phyloP scores from a whole-genome alignment of 1,284 basidiomycete species.

The Rhizoctonia solani region DNA sequence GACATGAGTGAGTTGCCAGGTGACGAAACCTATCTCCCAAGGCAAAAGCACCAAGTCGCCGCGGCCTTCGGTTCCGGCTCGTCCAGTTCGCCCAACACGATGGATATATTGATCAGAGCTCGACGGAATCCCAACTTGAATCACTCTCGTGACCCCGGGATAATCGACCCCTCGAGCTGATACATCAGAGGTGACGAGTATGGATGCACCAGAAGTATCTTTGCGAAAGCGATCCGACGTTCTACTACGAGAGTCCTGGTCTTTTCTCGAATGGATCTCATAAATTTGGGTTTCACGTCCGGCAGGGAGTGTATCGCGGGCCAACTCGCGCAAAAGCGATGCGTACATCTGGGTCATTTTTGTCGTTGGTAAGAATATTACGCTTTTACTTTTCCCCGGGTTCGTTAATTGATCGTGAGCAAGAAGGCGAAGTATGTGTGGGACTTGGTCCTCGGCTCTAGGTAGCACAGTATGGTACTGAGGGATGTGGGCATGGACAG shows the following conservation, averaged over 20 bases:
- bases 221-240: conserved; percentile 71
- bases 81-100: conserved; percentile 89
- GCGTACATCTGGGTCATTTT: conserved; percentile 81
- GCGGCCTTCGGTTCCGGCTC: conserved; percentile 72
- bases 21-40: conserved; percentile 79
- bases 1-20: conserved; percentile 66
- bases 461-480: conserved; percentile 83
- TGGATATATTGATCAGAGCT: conserved; percentile 84
- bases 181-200: conserved; percentile 88
- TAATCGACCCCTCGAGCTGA: conserved; percentile 92
- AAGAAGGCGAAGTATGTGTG: conserved; percentile 79
- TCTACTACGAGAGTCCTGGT: conserved; percentile 65
- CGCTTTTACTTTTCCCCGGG: conserved; percentile 72
- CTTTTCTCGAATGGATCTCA: conserved; percentile 87
- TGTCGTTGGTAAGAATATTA: conserved; percentile 91
- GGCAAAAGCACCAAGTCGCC: conserved; percentile 87
- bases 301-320: conserved; percentile 51
- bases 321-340: conserved; percentile 62
- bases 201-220: conserved; percentile 60
- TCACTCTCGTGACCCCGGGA: conserved; percentile 87
- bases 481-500: conserved; percentile 78
- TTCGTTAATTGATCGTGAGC: conserved; percentile 88
- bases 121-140: conserved; percentile 85
- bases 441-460: conserved; percentile 69
- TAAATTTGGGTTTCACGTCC: conserved; percentile 61